Evolutionary conservation across 2,329 filamentous ascomycete genomes (phyloP).

Genomic region (Talaromyces sp.): DNA sequence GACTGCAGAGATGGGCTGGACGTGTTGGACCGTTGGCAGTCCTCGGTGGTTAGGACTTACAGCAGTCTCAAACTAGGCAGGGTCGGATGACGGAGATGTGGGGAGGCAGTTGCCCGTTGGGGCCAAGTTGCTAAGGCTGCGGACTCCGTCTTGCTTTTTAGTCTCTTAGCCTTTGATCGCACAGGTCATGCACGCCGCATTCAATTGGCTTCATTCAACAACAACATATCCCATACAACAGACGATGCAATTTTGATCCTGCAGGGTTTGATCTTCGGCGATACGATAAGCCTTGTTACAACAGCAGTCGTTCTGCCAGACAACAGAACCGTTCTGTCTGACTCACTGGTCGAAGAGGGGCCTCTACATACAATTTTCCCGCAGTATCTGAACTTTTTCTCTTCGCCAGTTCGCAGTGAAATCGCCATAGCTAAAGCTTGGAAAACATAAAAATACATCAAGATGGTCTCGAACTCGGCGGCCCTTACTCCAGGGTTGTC

Average conservation of each 20-base stretch:
- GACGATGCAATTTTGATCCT: background rate
- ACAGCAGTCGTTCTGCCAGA: background rate
- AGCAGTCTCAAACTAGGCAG: slow-evolving; percentile 1
- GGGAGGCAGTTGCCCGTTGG: slow-evolving; percentile 15
- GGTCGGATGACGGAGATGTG: slow-evolving; percentile 22
- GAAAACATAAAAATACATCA: background rate
- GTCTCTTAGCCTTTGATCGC: background rate
- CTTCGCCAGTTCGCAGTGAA: background rate
- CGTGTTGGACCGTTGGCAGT: background rate
- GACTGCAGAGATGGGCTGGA: background rate
- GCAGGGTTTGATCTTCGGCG: background rate
- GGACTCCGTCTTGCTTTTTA: background rate
- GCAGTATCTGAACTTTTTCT: background rate
- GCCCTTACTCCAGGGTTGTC: slow-evolving; percentile 69
- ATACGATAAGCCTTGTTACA: background rate
- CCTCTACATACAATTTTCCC: slow-evolving; percentile 6
- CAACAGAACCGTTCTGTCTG: background rate
- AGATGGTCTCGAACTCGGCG: slow-evolving; percentile 57
- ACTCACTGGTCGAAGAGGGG: slow-evolving; percentile 1
- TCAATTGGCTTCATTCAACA: background rate
- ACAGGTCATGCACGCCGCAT: background rate
- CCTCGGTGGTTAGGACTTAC: background rate
- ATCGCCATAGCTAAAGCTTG: background rate
- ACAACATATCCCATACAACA: no score
- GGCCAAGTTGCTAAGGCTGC: slow-evolving; percentile 10